Percentiles rank a stretch among this genome's conserved stretches.
Evolutionary conservation across 345 rosid species (phyloP).

Genomic region (Barbarea vulgaris): DNA sequence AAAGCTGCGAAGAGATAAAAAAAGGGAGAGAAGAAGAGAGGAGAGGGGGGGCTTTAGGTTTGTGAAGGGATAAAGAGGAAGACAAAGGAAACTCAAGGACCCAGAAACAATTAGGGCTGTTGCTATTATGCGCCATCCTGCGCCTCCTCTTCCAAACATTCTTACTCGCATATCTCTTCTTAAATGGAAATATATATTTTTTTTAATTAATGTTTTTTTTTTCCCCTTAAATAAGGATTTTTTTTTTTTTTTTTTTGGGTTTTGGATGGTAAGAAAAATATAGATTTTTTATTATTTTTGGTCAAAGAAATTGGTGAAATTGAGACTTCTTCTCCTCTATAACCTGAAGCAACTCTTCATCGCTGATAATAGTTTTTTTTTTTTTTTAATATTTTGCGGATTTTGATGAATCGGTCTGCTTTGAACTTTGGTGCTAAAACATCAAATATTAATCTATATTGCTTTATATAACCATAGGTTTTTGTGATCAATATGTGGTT

Average conservation of each 20-base stretch:
- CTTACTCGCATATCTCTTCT: neutral
- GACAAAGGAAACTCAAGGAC: constrained; percentile 41
- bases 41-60: constrained; percentile 20
- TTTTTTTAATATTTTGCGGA: too few species aligned
- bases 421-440: neutral
- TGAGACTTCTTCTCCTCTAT: constrained; percentile 9
- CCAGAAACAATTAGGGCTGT: constrained; percentile 31
- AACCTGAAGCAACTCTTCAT: neutral
- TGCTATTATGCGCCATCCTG: constrained; percentile 44
- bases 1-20: constrained; percentile 25
- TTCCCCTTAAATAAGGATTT: neutral
- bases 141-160: constrained; percentile 10
- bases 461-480: neutral
- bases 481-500: too few species aligned
- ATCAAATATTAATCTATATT: too few species aligned
- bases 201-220: neutral
- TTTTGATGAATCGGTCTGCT: neutral
- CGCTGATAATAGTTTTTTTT: neutral
- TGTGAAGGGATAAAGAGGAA: constrained; percentile 34
- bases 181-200: neutral
- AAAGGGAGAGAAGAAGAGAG: neutral
- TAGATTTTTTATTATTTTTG: constrained; percentile 10
- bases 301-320: neutral
- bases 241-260: neutral
- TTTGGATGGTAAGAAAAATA: constrained; percentile 1